Base-by-base conservation (phyloP, 176 grass and related monocot species). In the Tillandsia fasciculata region DNA sequence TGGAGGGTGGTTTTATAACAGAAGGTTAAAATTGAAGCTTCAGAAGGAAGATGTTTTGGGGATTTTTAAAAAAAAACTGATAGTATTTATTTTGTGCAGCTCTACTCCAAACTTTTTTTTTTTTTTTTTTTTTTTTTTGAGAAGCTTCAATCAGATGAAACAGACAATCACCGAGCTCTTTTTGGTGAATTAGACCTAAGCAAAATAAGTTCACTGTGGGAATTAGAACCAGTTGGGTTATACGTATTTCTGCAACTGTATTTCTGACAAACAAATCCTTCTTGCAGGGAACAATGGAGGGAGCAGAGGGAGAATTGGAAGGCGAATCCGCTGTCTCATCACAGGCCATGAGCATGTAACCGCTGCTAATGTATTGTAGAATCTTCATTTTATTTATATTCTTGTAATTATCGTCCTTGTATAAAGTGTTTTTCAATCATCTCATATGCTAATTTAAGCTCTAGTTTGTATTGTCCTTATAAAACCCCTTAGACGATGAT, bases 321-420 rank as follows among this genome's bases (percentile, higher is more conserved):
- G 78, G 87, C 75, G 95, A 99, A 7, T 42, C 3, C 5, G 33
- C 5, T 3, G 33, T 42, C 4, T 42, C 33, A 6, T 50, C 33
- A 23, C 10, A 29, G n/a, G 53, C 24, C 8, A 15, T 54, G 24
- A 28, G 69, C 52, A 23, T 48, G 28, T 67, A 76, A 79, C 66
- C 71, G 78, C 75, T 74, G 42, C 70, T 70, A 72, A 26, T 78
- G 72, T 80, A 96, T 22, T 84, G 79, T 84, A 83, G 81, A 80
- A 90, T 83, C 69, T 87, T 70, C 59, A 77, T 88, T 52, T 70
- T 63, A 72, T 28, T 48, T 77, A 66, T 83, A 79, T 52, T 76
- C 63, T 69, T 91, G 77, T 85, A 91, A 86, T 83, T 90, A 86
- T 72, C 26, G 69, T 22, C 66, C 69, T 67, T 85, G 82, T 83